Percentiles rank a stretch among this genome's conserved stretches.
These are phyloP conservation scores for Asclepias syriaca DNA, from an alignment of 257 asterid species.

Conservation along the genomic window DNA sequence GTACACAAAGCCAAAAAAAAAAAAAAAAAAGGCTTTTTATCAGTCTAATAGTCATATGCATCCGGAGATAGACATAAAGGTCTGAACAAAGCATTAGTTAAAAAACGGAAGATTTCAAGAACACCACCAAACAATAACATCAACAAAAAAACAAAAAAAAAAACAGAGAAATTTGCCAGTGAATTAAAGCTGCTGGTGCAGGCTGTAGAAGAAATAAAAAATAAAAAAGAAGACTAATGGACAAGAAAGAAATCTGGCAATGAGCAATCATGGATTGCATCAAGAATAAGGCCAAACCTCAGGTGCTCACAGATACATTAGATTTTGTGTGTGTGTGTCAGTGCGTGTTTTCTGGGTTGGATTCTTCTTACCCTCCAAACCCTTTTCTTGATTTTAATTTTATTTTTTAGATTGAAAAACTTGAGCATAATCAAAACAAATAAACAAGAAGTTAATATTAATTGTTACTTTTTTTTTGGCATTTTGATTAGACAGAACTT, in stretches of 20 bases:
- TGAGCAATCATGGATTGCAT: slow-evolving; percentile 5
- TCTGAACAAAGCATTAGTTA: slow-evolving; percentile 2
- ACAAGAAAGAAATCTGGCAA: slow-evolving; percentile 21
- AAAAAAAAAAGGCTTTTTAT: background rate
- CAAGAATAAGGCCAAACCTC: slow-evolving; percentile 21
- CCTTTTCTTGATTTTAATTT: background rate
- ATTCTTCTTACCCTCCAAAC: background rate
- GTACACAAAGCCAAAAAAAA: background rate
- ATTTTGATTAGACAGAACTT: background rate
- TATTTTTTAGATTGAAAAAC: too few species aligned
- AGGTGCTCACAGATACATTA: slow-evolving; percentile 17
- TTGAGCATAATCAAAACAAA: background rate
- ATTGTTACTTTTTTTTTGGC: background rate
- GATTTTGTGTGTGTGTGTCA: slow-evolving; percentile 5
- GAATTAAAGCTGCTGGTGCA: background rate
- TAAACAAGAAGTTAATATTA: too few species aligned
- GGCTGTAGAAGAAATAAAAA: background rate
- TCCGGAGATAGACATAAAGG: background rate
- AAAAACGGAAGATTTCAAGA: background rate
- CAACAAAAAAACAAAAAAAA: too few species aligned
- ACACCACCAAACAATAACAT: background rate
- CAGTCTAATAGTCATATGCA: slow-evolving; percentile 5
- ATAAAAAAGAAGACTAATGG: background rate
- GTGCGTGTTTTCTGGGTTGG: slow-evolving; percentile 5
- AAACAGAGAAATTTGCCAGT: too few species aligned